Base-by-base conservation (phyloP, 2,329 filamentous ascomycete species). In the Talaromyces sp. region DNA sequence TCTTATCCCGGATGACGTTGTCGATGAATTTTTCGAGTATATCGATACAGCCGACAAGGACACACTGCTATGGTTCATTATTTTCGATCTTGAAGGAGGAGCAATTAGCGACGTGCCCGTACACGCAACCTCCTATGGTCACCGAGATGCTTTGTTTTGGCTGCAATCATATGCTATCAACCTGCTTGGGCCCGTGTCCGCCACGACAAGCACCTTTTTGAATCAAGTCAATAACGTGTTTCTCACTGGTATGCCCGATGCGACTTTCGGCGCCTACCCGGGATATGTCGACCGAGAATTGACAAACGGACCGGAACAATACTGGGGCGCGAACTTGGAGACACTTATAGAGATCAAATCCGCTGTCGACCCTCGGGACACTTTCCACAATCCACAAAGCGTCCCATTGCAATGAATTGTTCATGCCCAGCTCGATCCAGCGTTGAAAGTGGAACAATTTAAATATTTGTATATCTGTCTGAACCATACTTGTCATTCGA, bases 91-190 rank as follows among this genome's bases (percentile, higher is more conserved):
- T 1, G 79, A 81, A 16, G 86, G 85, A 48, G 87, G 87, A 9
- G 85, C 85, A 12, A 80, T 85, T 58, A 81, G 79, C 66, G 85
- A 88, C 63, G 75, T 83, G 1, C 74, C 85, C 0, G 71, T 72
- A 64, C 78, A 86, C 66, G 82, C 81, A 9, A 88, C 86, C 0
- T 82, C 86, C 7, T 89, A 87, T 68, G 81, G 83, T 0, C 86
- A 89, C 68, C 82, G 87, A 54, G 84, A 89, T 76, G 84, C 84
- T 66, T 67, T 88, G 44, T 82, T 88, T 73, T 87, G 86, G 75
- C 82, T 86, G 69, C 84, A 89, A 69, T 83, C 82, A 0, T 88
- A 88, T 68, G 84, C 79, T 8, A 69, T 88, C 50, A 83, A 82
- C 18, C 63, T 64, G 23, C 67, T 84, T 0, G 73, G 73, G 1